phyloP scores from a whole-genome alignment of 2,329 filamentous ascomycete species.

The Hymenoscyphus occultus region DNA sequence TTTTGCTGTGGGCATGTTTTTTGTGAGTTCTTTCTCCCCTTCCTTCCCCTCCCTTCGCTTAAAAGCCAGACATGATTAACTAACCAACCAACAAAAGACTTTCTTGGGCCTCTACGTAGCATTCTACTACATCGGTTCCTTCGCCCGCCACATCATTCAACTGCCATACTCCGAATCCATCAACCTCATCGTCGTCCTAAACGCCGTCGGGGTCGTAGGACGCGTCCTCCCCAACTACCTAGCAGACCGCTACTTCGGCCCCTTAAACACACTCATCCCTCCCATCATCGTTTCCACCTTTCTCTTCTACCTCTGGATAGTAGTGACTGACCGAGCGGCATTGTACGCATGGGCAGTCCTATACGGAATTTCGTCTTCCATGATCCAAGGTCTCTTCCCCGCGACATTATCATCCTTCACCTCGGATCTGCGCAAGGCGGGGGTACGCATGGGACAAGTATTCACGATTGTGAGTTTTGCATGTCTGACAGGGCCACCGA shows the following conservation, averaged over 20 bases:
- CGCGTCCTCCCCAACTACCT: slow-evolving; percentile 33
- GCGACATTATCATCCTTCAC: slow-evolving; percentile 15
- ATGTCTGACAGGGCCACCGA: slow-evolving; percentile 17
- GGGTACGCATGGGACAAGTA: slow-evolving; percentile 19
- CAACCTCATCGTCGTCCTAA: slow-evolving; percentile 26
- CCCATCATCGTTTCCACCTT: slow-evolving; percentile 24
- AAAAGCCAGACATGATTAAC: slow-evolving; percentile 30
- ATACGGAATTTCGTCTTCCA: slow-evolving; percentile 33
- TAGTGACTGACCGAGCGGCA: slow-evolving; percentile 31
- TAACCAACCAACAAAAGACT: slow-evolving; percentile 19
- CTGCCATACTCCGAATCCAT: slow-evolving; percentile 43
- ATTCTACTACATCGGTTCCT: slow-evolving; percentile 35
- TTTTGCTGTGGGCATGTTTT: slow-evolving; percentile 28
- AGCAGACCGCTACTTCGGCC: slow-evolving; percentile 32
- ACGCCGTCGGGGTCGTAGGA: slow-evolving; percentile 20
- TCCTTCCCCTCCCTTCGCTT: no score
- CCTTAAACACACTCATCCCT: slow-evolving; percentile 30
- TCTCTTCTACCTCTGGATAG: slow-evolving; percentile 25
- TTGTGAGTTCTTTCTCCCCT: not conserved
- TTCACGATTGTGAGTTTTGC: slow-evolving; percentile 17
- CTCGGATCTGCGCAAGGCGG: slow-evolving; percentile 17
- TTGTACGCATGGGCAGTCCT: slow-evolving; percentile 31
- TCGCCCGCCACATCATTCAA: slow-evolving; percentile 35
- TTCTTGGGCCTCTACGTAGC: slow-evolving; percentile 34
- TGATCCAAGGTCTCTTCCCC: slow-evolving; percentile 16